These are phyloP conservation scores for Kurtzmaniella natalensis DNA, from an alignment of 1,139 yeast genomes.

Conservation along the genomic window DNA sequence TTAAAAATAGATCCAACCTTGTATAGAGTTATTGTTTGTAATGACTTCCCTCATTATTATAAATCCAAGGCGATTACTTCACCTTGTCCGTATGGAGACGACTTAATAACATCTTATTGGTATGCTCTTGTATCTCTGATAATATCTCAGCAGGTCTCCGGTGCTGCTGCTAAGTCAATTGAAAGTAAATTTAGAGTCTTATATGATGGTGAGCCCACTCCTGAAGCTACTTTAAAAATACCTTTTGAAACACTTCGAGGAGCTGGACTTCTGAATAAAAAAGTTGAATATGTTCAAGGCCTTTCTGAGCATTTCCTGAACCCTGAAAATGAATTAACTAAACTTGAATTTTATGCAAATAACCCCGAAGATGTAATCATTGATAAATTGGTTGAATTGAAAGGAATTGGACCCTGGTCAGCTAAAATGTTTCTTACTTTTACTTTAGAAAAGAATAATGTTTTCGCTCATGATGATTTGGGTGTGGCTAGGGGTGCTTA, in stretches of 20 bases:
- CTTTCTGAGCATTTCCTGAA: conserved; percentile 55
- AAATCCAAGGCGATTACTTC: conserved; percentile 8
- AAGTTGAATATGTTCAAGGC: conserved; percentile 59
- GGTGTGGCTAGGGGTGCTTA: conserved; percentile 84
- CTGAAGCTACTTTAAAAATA: conserved; percentile 40
- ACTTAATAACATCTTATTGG: conserved; percentile 39
- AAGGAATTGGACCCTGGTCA: conserved; percentile 90
- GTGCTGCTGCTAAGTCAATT: conserved; percentile 73
- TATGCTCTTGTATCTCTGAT: conserved; percentile 39
- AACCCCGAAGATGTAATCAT: conserved; percentile 45
- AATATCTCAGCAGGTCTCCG: conserved; percentile 81
- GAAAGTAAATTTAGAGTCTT: conserved; percentile 39
- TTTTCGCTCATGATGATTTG: conserved; percentile 75
- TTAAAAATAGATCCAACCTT: conserved; percentile 40
- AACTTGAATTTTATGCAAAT: conserved; percentile 31
- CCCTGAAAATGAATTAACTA: conserved; percentile 32
- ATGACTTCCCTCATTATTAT: conserved; percentile 28
- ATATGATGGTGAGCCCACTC: conserved; percentile 47
- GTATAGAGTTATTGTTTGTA: conserved; percentile 28
- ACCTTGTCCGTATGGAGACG: conserved; percentile 14
- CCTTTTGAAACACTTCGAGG: conserved; percentile 46
- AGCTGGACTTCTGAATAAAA: conserved; percentile 70
- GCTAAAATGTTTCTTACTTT: conserved; percentile 84
- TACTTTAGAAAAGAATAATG: conserved; percentile 60
- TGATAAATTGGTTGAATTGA: conserved; percentile 52